Percentiles rank a stretch among this genome's conserved stretches.
Evolutionary conservation across 495 filamentous ascomycete species (phyloP).

Genomic region (Talaromyces stipitatus): DNA sequence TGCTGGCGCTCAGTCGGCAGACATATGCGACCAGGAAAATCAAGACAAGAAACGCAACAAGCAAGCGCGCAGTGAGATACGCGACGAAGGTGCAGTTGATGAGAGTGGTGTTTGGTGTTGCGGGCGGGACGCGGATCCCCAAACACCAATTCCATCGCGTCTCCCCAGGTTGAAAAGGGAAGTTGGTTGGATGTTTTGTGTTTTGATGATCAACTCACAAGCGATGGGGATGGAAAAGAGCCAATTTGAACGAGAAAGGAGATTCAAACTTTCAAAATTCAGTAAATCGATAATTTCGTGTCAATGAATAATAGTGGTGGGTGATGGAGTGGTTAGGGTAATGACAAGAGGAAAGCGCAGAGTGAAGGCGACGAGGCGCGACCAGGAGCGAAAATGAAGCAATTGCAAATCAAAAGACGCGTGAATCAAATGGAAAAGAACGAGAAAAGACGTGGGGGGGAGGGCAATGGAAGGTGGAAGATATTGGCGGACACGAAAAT

Average conservation of each 20-base stretch:
- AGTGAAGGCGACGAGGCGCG: conserved; percentile 20
- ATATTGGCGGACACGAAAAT: conserved; percentile 5
- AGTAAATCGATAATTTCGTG: background rate
- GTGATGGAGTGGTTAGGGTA: background rate
- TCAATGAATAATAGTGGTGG: background rate
- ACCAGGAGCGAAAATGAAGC: conserved; percentile 19
- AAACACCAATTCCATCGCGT: conserved; percentile 6
- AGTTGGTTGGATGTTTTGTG: background rate
- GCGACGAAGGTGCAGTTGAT: background rate
- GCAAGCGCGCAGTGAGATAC: background rate
- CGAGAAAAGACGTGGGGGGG: conserved; percentile 27
- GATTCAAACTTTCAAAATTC: background rate
- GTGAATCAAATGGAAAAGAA: conserved; percentile 12
- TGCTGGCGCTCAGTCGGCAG: background rate
- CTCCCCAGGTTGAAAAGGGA: background rate
- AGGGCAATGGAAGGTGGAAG: conserved; percentile 4
- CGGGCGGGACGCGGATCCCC: conserved; percentile 5
- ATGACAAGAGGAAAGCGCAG: background rate
- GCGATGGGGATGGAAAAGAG: background rate
- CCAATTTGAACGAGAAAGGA: background rate
- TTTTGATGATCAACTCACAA: background rate
- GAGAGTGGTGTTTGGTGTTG: background rate
- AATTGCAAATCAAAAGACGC: conserved; percentile 12
- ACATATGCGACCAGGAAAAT: conserved; percentile 5
- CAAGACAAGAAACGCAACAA: conserved; percentile 1